Evolutionary conservation across 495 filamentous ascomycete genomes (phyloP), one percentile per base, ranked within the genome.

Genomic region (Penicillium diatomitis): DNA sequence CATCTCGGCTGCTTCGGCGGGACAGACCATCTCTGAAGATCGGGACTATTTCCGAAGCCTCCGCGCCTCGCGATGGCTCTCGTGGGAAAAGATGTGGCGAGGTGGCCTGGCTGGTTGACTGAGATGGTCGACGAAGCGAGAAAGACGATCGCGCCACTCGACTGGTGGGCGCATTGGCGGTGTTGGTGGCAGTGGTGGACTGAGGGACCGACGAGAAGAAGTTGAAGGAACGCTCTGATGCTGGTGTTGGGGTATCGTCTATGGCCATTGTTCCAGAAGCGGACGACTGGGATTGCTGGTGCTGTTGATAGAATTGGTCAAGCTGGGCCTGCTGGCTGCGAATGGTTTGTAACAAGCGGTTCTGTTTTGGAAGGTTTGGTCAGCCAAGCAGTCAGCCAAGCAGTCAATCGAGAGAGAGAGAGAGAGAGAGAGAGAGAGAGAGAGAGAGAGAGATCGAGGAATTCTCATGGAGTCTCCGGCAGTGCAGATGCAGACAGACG

Each of bases 291-390:
- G 52, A 50, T 29, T 53, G 57, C 39, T 62, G 62, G 40, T 68
- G 73, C 49, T 72, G 65, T 45, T 69, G 65, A 45, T 82, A 79
- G 34, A 80, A 69, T 57, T 84, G 76, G 57, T 86, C 75, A n/a
- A 95, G 72, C 49, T 96, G 87, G 20, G 82, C 67, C 63, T 96
- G 91, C 56, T 96, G 85, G 44, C 83, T 79, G 42, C 88, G 85
- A 55, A 98, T 96, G 79, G 92, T 87, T 45, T 81, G 80, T 11
- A 98, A 75, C 1, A 98, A 80, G 32, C 91, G 84, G 60, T 96
- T 96, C 85, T 89, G 57, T n/a, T 32, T 12, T 12, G 7, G 34
- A 38, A 12, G 28, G 29, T n/a, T 45, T 37, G 29, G 34, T 60
- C 44, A 57, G 49, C 38, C 44, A 6, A 20, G n/a, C 6, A 36